Evolutionary conservation across 2,329 filamentous ascomycete genomes (phyloP).

Genomic region (Nemania sp.): DNA sequence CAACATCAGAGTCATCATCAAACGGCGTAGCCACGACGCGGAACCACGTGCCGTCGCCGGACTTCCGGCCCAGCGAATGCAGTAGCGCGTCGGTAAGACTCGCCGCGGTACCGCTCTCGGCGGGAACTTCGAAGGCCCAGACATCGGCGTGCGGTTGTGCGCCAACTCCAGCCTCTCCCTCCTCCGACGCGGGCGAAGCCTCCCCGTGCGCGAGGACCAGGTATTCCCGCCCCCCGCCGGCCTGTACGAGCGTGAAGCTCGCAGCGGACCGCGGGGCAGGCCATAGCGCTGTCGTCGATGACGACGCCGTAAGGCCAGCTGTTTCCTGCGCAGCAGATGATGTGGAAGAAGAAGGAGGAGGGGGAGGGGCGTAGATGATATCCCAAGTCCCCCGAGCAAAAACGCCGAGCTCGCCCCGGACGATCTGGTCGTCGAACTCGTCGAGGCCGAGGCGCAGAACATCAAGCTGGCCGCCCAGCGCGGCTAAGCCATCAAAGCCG

Average conservation of each 20-base stretch:
- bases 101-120: slow-evolving; percentile 56
- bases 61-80: slow-evolving; percentile 55
- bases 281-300: slow-evolving; percentile 42
- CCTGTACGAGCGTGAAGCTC: slow-evolving; percentile 57
- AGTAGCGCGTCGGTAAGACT: slow-evolving; percentile 59
- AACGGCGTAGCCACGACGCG: slow-evolving; percentile 51
- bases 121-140: slow-evolving; percentile 66
- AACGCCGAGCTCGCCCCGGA: slow-evolving; percentile 54
- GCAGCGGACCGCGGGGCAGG: slow-evolving; percentile 58
- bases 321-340: neutral
- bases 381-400: slow-evolving; percentile 58
- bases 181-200: slow-evolving; percentile 51
- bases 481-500: slow-evolving; percentile 71
- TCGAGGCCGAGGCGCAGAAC: slow-evolving; percentile 62
- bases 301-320: slow-evolving; percentile 8
- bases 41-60: slow-evolving; percentile 63
- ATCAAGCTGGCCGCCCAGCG: slow-evolving; percentile 74
- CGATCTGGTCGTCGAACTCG: slow-evolving; percentile 54
- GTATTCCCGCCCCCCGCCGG: slow-evolving; percentile 64
- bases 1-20: slow-evolving; percentile 55
- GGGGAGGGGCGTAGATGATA: slow-evolving; percentile 44
- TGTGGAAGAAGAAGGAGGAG: slow-evolving; percentile 1
- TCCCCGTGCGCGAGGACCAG: slow-evolving; percentile 66
- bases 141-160: slow-evolving; percentile 61
- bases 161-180: slow-evolving; percentile 50